These are phyloP conservation scores for Myriosclerotinia duriaeana DNA, from an alignment of 2,329 filamentous ascomycete genomes.

Conservation along the genomic window DNA sequence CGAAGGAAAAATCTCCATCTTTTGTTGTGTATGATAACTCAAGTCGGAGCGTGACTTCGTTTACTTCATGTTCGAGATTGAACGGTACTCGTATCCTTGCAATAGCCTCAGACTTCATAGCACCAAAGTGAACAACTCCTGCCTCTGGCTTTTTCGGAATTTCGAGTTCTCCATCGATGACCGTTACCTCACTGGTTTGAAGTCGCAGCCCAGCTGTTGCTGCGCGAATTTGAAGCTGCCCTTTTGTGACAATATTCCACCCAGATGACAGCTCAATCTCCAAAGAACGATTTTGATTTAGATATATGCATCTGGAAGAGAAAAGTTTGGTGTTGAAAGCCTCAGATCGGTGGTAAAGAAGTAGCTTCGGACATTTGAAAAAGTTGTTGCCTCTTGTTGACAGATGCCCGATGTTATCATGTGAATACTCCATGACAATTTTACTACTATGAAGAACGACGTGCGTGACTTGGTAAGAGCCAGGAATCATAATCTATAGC, in stretches of 20 bases:
- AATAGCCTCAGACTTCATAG: constrained; percentile 47
- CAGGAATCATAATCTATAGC: constrained; percentile 61
- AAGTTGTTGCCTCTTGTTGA: constrained; percentile 42
- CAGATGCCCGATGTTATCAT: constrained; percentile 45
- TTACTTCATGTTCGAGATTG: constrained; percentile 74
- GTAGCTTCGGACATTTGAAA: constrained; percentile 60
- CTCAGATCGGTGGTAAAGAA: constrained; percentile 69
- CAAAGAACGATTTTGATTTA: constrained; percentile 75
- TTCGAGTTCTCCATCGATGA: constrained; percentile 46
- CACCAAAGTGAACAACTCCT: constrained; percentile 53
- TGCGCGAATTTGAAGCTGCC: constrained; percentile 61
- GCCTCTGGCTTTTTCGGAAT: constrained; percentile 53
- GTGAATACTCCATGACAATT: constrained; percentile 64
- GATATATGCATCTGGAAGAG: constrained; percentile 68
- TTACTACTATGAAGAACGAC: constrained; percentile 65
- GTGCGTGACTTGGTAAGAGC: constrained; percentile 72
- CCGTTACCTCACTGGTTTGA: constrained; percentile 58
- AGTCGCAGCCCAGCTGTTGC: constrained; percentile 66
- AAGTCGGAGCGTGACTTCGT: constrained; percentile 69
- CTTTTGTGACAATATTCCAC: constrained; percentile 65
- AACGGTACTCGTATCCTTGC: constrained; percentile 73
- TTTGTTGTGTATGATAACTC: constrained; percentile 73
- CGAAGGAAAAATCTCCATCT: constrained; percentile 63
- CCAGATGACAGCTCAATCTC: constrained; percentile 73
- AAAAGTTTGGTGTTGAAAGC: constrained; percentile 68